Evolutionary conservation across 371 early-diverging fungal species (phyloP).

Genomic region (Dinochytrium kinnereticum): DNA sequence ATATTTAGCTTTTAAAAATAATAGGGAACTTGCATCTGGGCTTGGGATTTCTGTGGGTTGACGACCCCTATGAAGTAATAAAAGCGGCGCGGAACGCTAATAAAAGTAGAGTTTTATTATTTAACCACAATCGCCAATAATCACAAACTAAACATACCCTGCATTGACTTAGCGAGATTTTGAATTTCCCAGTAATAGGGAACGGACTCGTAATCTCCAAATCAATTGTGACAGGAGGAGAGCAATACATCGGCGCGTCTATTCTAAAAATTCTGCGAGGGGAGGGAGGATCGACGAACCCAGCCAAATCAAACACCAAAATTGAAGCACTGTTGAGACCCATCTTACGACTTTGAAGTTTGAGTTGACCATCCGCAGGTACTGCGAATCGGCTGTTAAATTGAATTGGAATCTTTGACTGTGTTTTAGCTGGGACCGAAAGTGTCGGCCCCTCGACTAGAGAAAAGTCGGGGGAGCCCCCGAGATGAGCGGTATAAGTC

Average conservation of each 20-base stretch:
- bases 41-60: conserved; percentile 15
- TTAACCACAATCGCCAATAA: conserved; percentile 10
- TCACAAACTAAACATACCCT: conserved; percentile 24
- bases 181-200: conserved; percentile 36
- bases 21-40: conserved; percentile 13
- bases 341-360: conserved; percentile 42
- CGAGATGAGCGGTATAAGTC: conserved; percentile 37
- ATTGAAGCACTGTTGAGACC: conserved; percentile 45
- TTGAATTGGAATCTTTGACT: conserved; percentile 27
- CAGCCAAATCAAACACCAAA: conserved; percentile 41
- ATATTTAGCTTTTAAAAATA: background rate
- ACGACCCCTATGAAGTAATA: conserved; percentile 13
- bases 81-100: conserved; percentile 19
- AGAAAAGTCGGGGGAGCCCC: conserved; percentile 36
- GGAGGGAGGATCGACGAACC: conserved; percentile 35
- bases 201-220: conserved; percentile 49
- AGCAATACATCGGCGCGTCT: conserved; percentile 46
- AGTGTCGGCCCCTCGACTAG: conserved; percentile 21
- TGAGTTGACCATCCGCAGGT: conserved; percentile 28
- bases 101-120: too few relatives aligned
- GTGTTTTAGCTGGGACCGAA: conserved; percentile 21
- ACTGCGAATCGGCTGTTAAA: conserved; percentile 49
- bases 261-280: conserved; percentile 38
- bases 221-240: conserved; percentile 40
- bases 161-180: conserved; percentile 33